Evolutionary conservation across 2,329 filamentous ascomycete species (phyloP).

Genomic region (Aspergillus brunneoviolaceus): DNA sequence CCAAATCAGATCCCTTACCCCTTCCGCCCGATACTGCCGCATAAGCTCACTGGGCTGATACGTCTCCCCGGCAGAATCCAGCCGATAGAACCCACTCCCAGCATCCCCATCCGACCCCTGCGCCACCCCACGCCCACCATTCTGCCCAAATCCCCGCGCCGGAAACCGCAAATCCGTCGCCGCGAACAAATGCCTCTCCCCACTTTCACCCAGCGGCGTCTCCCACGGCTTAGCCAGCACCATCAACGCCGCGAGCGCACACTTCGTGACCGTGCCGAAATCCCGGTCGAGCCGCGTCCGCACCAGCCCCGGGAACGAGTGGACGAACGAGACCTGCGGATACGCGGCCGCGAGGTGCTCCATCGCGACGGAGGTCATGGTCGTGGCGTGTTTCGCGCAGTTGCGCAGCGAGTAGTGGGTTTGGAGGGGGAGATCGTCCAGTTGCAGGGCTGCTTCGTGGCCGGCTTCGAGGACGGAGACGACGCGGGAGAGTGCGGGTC

Average conservation of each 20-base stretch:
- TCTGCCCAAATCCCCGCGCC: neutral
- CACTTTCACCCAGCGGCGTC: slow-evolving; percentile 8
- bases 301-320: neutral
- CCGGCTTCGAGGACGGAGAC: slow-evolving; percentile 7
- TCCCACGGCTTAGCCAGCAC: slow-evolving; percentile 2
- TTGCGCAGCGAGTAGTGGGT: neutral
- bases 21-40: neutral
- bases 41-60: neutral
- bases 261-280: neutral
- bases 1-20: neutral
- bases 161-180: slow-evolving; percentile 1
- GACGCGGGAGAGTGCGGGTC: neutral
- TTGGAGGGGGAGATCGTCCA: slow-evolving; percentile 1
- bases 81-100: neutral
- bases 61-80: neutral
- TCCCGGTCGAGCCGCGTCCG: slow-evolving; percentile 1
- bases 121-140: neutral
- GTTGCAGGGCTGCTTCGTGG: neutral
- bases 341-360: neutral
- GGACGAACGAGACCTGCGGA: slow-evolving; percentile 1
- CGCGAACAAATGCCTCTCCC: slow-evolving; percentile 8
- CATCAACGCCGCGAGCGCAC: neutral
- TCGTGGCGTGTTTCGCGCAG: slow-evolving; percentile 3
- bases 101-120: neutral
- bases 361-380: slow-evolving; percentile 5